A percentile compares a stretch with the other conserved stretches of the same genome.
These are phyloP conservation scores for Sherardia arvensis DNA, from an alignment of 257 asterid genomes.

Conservation along the genomic window DNA sequence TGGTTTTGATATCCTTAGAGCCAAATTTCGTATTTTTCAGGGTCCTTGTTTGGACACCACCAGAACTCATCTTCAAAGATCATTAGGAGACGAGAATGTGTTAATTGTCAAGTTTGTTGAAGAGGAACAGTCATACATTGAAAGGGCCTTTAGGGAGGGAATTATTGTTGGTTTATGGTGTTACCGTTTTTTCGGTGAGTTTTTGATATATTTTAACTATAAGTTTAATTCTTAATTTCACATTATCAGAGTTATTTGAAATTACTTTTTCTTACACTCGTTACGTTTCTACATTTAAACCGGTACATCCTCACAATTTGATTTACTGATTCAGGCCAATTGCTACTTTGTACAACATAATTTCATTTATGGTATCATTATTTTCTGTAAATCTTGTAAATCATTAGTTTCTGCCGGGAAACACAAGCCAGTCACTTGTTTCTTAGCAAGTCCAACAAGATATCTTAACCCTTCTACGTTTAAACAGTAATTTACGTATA, in stretches of 20 bases:
- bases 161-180: slow-evolving; percentile 59
- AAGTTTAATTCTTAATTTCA: neutral
- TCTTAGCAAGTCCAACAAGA: neutral
- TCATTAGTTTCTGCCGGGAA: neutral
- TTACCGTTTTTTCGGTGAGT: slow-evolving; percentile 63
- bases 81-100: slow-evolving; percentile 60
- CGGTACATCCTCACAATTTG: neutral
- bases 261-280: neutral
- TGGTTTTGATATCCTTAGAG: neutral
- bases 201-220: slow-evolving; percentile 8
- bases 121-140: slow-evolving; percentile 17
- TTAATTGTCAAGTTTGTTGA: slow-evolving; percentile 52
- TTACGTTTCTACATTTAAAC: neutral
- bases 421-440: neutral
- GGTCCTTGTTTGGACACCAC: slow-evolving; percentile 56
- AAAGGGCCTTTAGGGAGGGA: slow-evolving; percentile 39
- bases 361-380: neutral
- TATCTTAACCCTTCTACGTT: neutral
- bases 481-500: neutral
- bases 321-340: neutral
- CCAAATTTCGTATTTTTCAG: slow-evolving; percentile 27
- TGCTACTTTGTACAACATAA: neutral
- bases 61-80: slow-evolving; percentile 63
- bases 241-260: neutral
- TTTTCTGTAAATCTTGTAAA: neutral